phyloP scores from a whole-genome alignment of 257 asterid species.

The Mitragyna speciosa region DNA sequence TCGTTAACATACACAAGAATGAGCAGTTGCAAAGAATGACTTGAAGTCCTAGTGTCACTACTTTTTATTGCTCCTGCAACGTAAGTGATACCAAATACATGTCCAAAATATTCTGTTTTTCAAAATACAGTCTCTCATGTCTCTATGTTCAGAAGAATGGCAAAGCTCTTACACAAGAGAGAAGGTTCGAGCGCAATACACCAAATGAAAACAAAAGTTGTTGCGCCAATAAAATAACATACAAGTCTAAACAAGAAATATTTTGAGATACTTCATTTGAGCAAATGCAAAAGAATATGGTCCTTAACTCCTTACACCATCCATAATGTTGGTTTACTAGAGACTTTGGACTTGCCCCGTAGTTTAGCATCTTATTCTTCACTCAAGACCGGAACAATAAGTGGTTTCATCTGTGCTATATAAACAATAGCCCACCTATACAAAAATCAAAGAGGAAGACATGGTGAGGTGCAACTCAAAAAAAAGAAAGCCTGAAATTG shows the following conservation, averaged over 20 bases:
- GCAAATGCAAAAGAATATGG: constrained; percentile 12
- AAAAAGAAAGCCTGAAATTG: neutral
- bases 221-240: constrained; percentile 15
- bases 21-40: neutral
- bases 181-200: constrained; percentile 4
- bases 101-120: constrained; percentile 3
- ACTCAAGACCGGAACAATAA: constrained; percentile 75
- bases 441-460: constrained; percentile 16
- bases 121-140: constrained; percentile 3
- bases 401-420: constrained; percentile 89
- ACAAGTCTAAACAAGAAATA: constrained; percentile 24
- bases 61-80: neutral
- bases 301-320: constrained; percentile 9
- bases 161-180: constrained; percentile 2
- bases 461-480: constrained; percentile 7
- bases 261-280: constrained; percentile 1
- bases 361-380: constrained; percentile 47
- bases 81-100: neutral
- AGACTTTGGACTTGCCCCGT: constrained; percentile 19
- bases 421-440: constrained; percentile 92
- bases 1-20: neutral
- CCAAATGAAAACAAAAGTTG: constrained; percentile 17
- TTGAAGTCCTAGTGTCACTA: neutral
- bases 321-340: constrained; percentile 12
- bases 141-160: neutral